Base-by-base conservation (phyloP, 164 flowering plant genomes). In the Umbellularia californica region DNA sequence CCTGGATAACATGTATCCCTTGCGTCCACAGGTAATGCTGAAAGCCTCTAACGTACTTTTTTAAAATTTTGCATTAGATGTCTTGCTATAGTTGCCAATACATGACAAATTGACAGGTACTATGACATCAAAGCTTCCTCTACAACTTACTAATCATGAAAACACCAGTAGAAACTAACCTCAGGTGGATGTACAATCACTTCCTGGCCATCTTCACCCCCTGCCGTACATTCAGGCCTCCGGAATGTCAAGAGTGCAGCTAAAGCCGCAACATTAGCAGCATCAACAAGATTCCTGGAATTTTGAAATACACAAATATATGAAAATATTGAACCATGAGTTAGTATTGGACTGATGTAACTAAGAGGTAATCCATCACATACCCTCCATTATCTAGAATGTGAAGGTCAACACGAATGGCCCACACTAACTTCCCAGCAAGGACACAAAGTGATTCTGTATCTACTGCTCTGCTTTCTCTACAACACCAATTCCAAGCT, bases 391-490 rank as follows among this genome's bases (percentile, higher is more conserved):
- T 93, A 80, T 95, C 98, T 69, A 95, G 65, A 80, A 95, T 92
- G 79, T 92, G 97, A 69, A 95, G 91, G 84, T 93, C 97, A 77
- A 95, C 82, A 58, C 97, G 95, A 70, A 95, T 83, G 27, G 98
- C 85, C 99, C 99, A 95, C 27, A 86, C 99, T 66, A 86, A 82
- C 83, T 92, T 93, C 72, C 97, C 99, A 58, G 97, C 83, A 78
- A 91, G 85, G 65, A 95, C 90, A 86, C 97, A 95, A 47, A 95
- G 91, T 35, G 99, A 95, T 81, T 95, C 99, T 20, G 90, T 92
- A 83, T 93, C 99, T 67, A 95, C 91, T 2, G 98, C 97, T 82
- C 93, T 86, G 84, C 99, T 95, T 84, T 93, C 98, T 89, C 99
- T 95, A 91, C 83, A 87, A 68, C 15, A 67, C 47, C 71, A 75